phyloP scores from a whole-genome alignment of 2,329 filamentous ascomycete genomes.

The Trichoderma sp. region DNA sequence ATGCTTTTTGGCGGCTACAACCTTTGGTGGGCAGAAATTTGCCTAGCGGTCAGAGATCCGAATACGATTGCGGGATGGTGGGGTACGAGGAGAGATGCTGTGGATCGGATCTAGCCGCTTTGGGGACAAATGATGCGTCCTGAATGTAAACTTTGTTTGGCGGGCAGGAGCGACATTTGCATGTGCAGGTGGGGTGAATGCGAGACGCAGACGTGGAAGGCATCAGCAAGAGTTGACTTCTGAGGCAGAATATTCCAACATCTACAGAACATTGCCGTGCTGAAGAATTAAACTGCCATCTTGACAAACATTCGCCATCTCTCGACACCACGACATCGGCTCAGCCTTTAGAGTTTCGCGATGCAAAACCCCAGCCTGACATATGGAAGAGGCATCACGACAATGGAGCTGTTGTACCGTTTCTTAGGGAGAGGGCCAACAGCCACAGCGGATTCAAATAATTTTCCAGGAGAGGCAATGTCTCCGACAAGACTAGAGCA shows the following conservation, averaged over 20 bases:
- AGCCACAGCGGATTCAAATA: background rate
- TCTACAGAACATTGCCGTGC: background rate
- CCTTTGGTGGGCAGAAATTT: background rate
- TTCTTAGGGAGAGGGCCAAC: too few species aligned
- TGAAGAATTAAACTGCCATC: background rate
- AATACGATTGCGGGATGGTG: constrained; percentile 18
- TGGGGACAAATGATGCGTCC: background rate
- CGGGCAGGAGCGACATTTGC: background rate
- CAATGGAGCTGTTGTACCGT: background rate
- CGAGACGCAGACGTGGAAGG: background rate
- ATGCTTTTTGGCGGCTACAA: background rate
- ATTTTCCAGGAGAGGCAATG: too few species aligned
- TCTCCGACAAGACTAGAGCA: too few species aligned
- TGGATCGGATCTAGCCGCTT: background rate
- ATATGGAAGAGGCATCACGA: background rate
- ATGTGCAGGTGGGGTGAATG: background rate
- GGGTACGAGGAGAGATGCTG: background rate
- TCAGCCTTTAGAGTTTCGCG: background rate
- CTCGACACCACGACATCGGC: background rate
- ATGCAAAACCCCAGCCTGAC: background rate
- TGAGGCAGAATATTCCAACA: background rate
- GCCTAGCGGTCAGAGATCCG: constrained; percentile 16
- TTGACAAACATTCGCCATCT: background rate
- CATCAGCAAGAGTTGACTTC: background rate
- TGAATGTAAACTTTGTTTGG: background rate